Evolutionary conservation across 139 green algal genomes (phyloP).

Genomic region (Mychonastes homosphaera): DNA sequence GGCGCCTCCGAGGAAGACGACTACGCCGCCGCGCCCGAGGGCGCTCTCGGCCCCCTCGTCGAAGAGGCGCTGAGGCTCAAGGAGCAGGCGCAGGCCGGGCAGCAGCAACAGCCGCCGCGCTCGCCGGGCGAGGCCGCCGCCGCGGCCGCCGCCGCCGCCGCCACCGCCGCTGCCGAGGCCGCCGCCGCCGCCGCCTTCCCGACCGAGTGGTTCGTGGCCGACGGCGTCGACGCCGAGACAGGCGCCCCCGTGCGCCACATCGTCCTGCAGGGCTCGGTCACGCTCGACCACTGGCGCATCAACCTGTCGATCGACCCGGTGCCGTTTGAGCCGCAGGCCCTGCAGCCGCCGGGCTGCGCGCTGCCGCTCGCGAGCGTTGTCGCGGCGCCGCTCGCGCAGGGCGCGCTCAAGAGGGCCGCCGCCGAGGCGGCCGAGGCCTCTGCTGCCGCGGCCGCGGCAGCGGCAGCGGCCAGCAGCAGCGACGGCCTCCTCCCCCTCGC

Average conservation of each 20-base stretch:
- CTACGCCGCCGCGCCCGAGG: neutral
- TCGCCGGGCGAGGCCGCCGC: neutral
- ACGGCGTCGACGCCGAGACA: constrained; percentile 34
- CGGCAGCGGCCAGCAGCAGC: too few relatives aligned
- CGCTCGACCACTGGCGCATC: constrained; percentile 63
- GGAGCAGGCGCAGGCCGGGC: constrained; percentile 7
- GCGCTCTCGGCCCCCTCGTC: neutral
- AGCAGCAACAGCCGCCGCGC: constrained; percentile 9
- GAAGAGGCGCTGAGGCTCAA: neutral
- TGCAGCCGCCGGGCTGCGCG: too few relatives aligned
- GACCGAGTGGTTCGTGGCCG: constrained; percentile 66
- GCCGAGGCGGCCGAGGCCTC: too few relatives aligned
- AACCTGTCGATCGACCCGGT: constrained; percentile 95
- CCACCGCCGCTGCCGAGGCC: neutral
- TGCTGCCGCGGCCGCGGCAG: too few relatives aligned
- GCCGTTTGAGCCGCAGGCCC: too few relatives aligned
- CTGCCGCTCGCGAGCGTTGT: too few relatives aligned
- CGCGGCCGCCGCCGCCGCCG: neutral
- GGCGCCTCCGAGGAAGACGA: too few relatives aligned
- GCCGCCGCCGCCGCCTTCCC: constrained; percentile 11
- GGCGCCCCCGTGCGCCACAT: constrained; percentile 50
- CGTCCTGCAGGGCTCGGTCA: constrained; percentile 72
- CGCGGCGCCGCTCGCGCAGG: too few relatives aligned
- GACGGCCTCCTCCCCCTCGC: too few relatives aligned
- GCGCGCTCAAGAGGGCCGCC: too few relatives aligned